These are phyloP conservation scores for Sporobolomyces pararoseus DNA, from an alignment of 768 basidiomycete genomes.

Conservation along the genomic window DNA sequence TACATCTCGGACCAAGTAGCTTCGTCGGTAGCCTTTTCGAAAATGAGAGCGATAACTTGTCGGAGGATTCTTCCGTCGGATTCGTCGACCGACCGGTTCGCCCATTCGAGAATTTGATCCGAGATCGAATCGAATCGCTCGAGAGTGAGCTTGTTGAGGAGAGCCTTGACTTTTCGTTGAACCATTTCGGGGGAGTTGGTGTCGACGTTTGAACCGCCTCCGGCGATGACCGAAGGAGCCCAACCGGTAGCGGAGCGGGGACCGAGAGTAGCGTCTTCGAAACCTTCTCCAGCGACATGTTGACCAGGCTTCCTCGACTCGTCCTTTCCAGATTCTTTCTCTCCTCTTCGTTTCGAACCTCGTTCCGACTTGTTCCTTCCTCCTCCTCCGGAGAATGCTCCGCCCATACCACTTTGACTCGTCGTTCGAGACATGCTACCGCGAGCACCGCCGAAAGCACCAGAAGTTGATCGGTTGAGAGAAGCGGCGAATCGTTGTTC, in stretches of 20 bases:
- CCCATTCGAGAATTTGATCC: slow-evolving; percentile 89
- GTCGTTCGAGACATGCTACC: slow-evolving; percentile 42
- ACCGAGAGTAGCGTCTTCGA: slow-evolving; percentile 34
- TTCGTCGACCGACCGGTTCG: slow-evolving; percentile 87
- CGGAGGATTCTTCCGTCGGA: slow-evolving; percentile 90
- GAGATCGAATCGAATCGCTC: slow-evolving; percentile 95
- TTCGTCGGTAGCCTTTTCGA: slow-evolving; percentile 96
- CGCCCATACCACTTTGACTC: slow-evolving; percentile 49
- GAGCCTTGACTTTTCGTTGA: slow-evolving; percentile 82
- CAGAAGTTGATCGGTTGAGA: slow-evolving; percentile 29
- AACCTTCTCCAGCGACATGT: slow-evolving; percentile 52
- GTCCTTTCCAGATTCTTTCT: slow-evolving; percentile 50
- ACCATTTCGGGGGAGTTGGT: slow-evolving; percentile 74
- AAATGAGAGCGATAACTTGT: slow-evolving; percentile 90
- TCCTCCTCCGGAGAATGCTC: slow-evolving; percentile 42
- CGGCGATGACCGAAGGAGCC: slow-evolving; percentile 28
- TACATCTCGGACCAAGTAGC: slow-evolving; percentile 97
- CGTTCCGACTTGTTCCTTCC: slow-evolving; percentile 74
- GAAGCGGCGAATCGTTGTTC: slow-evolving; percentile 42
- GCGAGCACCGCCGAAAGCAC: slow-evolving; percentile 32
- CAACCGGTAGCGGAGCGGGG: slow-evolving; percentile 33
- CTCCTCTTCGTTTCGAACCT: slow-evolving; percentile 69
- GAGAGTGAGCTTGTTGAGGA: slow-evolving; percentile 94
- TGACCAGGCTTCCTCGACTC: slow-evolving; percentile 38
- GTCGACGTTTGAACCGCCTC: slow-evolving; percentile 13